A percentile compares a stretch with the other conserved stretches of the same genome.
phyloP scores from a whole-genome alignment of 768 basidiomycete species.

The Agrocybe pediades region DNA sequence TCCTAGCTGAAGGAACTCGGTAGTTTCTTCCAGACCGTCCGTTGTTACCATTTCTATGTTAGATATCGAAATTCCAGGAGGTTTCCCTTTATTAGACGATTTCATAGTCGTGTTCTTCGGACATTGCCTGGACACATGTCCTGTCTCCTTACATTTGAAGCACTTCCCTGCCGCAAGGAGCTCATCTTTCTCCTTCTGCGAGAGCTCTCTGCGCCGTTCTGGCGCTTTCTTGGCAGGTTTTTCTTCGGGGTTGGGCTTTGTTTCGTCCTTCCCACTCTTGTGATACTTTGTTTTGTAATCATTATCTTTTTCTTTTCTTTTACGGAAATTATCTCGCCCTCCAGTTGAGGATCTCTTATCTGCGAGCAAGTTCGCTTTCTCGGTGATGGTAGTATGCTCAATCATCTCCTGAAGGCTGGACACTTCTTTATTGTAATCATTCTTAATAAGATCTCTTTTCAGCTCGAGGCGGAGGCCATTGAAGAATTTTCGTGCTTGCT shows the following conservation, averaged over 20 bases:
- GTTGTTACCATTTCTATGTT: not conserved
- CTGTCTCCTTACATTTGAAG: conserved; percentile 8
- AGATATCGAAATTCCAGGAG: not conserved
- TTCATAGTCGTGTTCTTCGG: not conserved
- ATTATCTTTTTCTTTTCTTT: too few relatives aligned
- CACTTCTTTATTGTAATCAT: not conserved
- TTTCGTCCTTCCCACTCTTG: not conserved
- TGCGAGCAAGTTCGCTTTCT: not conserved
- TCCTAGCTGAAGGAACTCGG: not conserved
- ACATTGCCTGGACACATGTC: conserved; percentile 8
- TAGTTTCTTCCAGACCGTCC: not conserved
- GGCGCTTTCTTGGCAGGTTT: too few relatives aligned
- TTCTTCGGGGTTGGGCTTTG: not conserved
- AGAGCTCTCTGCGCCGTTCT: not conserved
- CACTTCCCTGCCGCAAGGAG: conserved; percentile 8
- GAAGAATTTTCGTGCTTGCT: not conserved
- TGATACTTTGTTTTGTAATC: too few relatives aligned
- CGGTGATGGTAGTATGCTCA: not conserved
- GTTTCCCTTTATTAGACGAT: not conserved
- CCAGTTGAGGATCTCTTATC: not conserved
- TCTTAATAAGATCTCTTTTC: not conserved
- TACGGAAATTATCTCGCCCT: too few relatives aligned
- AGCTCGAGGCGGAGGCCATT: not conserved
- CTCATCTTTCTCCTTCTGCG: conserved; percentile 6
- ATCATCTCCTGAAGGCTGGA: not conserved